phyloP scores from a whole-genome alignment of 2,329 filamentous ascomycete genomes.

The Fusarium scirpi region DNA sequence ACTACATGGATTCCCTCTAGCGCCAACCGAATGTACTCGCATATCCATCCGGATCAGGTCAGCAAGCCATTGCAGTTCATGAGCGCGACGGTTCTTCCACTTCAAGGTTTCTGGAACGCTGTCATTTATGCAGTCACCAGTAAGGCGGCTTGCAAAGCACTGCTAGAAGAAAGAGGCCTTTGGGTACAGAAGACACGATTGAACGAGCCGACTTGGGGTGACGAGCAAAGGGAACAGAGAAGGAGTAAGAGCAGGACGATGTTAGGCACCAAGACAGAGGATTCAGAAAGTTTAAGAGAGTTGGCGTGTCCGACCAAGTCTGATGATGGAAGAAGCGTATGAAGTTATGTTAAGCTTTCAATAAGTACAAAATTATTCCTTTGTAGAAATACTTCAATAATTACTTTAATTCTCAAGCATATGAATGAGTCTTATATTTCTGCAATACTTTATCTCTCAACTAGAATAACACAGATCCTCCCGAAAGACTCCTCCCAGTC shows the following conservation, averaged over 20 bases:
- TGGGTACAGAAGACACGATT: background rate
- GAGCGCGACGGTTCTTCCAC: background rate
- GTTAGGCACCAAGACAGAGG: background rate
- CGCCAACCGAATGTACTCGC: slow-evolving; percentile 9
- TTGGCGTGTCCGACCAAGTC: background rate
- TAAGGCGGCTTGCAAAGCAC: background rate
- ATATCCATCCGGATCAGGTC: background rate
- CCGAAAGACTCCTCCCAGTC: background rate
- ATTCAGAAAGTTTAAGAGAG: background rate
- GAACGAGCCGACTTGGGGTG: background rate
- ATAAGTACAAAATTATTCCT: background rate
- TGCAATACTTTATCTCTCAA: too few relatives aligned
- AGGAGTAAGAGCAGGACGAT: background rate
- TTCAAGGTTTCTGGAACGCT: slow-evolving; percentile 7
- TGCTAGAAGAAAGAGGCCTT: background rate
- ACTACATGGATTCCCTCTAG: slow-evolving; percentile 7
- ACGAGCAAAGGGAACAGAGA: background rate
- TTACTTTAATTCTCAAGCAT: background rate
- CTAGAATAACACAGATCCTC: background rate
- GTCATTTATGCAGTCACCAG: slow-evolving; percentile 2
- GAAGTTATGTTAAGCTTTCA: background rate
- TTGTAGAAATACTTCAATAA: too few relatives aligned
- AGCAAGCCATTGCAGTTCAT: slow-evolving; percentile 16
- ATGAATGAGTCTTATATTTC: background rate
- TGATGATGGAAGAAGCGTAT: background rate